Evolutionary conservation across 169 alveolate genomes (phyloP), one percentile per base, ranked within the genome.

Genomic region (Eimeria necatrix): DNA sequence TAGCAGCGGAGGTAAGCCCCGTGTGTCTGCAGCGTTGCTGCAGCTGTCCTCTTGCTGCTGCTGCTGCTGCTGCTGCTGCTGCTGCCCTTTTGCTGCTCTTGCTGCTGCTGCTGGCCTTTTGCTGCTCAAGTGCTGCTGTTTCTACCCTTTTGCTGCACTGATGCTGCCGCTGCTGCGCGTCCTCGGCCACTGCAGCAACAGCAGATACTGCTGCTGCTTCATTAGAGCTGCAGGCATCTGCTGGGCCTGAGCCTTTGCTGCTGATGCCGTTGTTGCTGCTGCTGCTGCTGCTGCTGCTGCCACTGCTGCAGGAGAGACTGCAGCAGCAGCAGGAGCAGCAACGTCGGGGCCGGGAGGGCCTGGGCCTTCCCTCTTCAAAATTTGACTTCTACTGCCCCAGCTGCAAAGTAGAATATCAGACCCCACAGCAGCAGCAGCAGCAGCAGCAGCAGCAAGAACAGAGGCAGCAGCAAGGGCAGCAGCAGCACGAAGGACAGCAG

Each of bases 141-240:
- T n/a, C 86, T 76, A 24, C 61, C n/a, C n/a, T n/a, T n/a, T n/a
- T 46, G 86, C 86, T 78, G n/a, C n/a, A 64, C 87, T 78, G 87
- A 26, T 78, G 64, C 90, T 81, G 90, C 74, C 52, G 90, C 46
- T 76, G 87, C 87, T 81, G 91, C 53, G 73, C 53, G 51, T 74
- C 53, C 73, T 3, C 49, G 26, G 24, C 91, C 51, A 52, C 70
- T 52, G 91, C 91, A 81, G 73, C 91, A 81, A 74, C 91, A 51
- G 74, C 90, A 81, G 90, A 59, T 46, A 8, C 87, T 4, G 68
- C 70, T 46, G 68, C 70, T 16, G 46, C 70, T 16, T 52, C 86
- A 41, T 22, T 59, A 46, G 86, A 32, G 86, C 61, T 20, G 32
- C 32, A 18, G 86, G 87, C 61, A 4, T 41, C n/a, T 16, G 87